These are phyloP conservation scores for Fusarium dlaminii DNA, from an alignment of 2,329 filamentous ascomycete species.

Conservation along the genomic window DNA sequence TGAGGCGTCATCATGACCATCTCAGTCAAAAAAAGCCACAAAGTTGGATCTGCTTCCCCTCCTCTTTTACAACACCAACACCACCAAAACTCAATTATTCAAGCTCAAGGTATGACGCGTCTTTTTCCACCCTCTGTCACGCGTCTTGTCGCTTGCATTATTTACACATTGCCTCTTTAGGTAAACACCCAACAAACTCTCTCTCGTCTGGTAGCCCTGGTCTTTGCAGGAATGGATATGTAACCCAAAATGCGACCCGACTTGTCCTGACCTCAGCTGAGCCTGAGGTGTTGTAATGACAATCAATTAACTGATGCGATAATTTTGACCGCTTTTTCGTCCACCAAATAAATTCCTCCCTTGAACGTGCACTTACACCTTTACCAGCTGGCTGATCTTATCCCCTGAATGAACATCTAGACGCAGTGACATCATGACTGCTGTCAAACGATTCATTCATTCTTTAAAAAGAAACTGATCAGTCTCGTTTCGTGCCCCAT, in stretches of 20 bases:
- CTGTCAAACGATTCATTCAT: not conserved
- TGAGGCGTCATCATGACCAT: conserved; percentile 19
- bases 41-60: not conserved
- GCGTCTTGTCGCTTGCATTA: conserved; percentile 16
- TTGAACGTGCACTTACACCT: not conserved
- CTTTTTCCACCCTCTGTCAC: not conserved
- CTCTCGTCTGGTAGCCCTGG: not conserved
- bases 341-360: not conserved
- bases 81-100: conserved; percentile 8
- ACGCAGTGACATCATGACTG: conserved; percentile 27
- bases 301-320: not conserved
- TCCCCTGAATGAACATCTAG: not conserved
- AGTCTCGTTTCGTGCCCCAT: conserved; percentile 18
- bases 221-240: conserved; percentile 21
- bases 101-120: conserved; percentile 17
- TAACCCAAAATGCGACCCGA: conserved; percentile 27
- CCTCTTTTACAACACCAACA: not conserved
- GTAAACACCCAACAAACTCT: conserved; percentile 20
- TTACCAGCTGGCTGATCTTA: not conserved
- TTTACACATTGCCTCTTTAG: conserved; percentile 33
- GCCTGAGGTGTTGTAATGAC: not conserved
- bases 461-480: conserved; percentile 23
- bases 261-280: not conserved
- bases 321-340: conserved; percentile 27
- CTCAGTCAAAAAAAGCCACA: conserved; percentile 1